Evolutionary conservation across 257 asterid genomes (phyloP), one percentile per base, ranked within the genome.

Genomic region (Plectranthus barbatus): DNA sequence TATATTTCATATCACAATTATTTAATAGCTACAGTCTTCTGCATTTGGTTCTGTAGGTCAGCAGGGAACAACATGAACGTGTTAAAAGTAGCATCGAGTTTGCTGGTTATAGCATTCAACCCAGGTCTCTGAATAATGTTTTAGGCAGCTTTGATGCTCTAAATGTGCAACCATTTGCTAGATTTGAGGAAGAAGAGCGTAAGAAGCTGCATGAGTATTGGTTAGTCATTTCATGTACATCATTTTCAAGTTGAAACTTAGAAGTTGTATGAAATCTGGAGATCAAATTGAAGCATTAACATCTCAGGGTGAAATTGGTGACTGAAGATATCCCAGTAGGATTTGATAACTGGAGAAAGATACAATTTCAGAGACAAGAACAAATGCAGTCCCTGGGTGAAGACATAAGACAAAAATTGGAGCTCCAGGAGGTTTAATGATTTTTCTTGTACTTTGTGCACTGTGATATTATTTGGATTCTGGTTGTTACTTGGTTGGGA

Each of bases 161-260:
- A 59, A 83, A 79, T 65, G 91, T 90, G 47, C 97, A 85, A 64
- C 99, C 99, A 33, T 87, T 76, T 79, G 97, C 91, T 80, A 81
- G 79, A 40, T 92, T 83, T 61, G 99, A 86, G 81, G 95, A 92
- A 75, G 99, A 92, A 80, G 99, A 89, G 81, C 68, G 70, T 78
- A 87, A 76, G 78, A 92, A 83, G 84, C 81, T 92, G 80, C 88
- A 81, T 65, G 79, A 70, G 13, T 72, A 83, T 80, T 92, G 99
- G 99, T 92, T 75, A 66, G 91, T 82, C 60, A 60, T 53, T 71
- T 73, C 36, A 19, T 54, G 60, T 48, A 46, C 41, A 48, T 21
- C n/a, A 34, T 61, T 36, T 64, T 64, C 23, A 31, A 31, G 62
- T 58, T 58, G 57, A 34, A 66, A 75, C 56, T 60, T 23, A 60